Base-by-base conservation (phyloP, 176 grass and related monocot species). In the Carex myosuroides region DNA sequence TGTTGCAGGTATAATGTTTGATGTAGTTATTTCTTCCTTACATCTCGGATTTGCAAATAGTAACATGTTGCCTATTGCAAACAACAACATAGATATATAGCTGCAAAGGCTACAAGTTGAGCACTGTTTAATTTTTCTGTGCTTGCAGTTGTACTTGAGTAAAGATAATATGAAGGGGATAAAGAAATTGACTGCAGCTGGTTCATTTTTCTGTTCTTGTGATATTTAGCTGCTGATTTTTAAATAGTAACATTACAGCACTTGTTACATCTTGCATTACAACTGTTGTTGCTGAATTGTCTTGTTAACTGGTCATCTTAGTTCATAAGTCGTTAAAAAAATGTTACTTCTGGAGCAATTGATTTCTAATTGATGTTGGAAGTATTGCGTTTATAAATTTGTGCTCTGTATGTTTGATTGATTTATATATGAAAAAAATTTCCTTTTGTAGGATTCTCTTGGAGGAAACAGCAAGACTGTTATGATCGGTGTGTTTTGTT, bases 391-490 rank as follows among this genome's bases (percentile, higher is more conserved):
- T 77, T 4, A 56, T 8, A 46, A 35, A 70, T 2, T n/a, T 77
- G 13, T 77, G 26, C 0, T 77, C 26, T 30, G 13, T 76, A 56
- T 56, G 48, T 77, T 77, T n/a, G 37, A 21, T 80, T 65, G n/a
- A n/a, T 39, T 30, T 70, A 62, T 6, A 53, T 55, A 54, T 29
- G 72, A 30, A 44, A 50, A 50, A 22, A 12, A 33, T 61, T 44
- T 39, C 5, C 6, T 76, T 59, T 85, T 87, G 55, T 82, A 90
- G 89, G 89, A 90, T 46, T 90, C 89, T 62, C 89, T 90, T 77
- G 89, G 89, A 62, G 89, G 89, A 2, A 90, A 90, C 33, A 90
- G 89, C 82, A 90, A 90, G 81, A 90, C 89, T 64, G 82, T 82
- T 12, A 90, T 90, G 89, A 85, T 90, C 70, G 88, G 88, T 89